Percentiles rank a stretch among this genome's conserved stretches.
Evolutionary conservation across 2,329 filamentous ascomycete species (phyloP).

Genomic region (Aspergillus udagawae): DNA sequence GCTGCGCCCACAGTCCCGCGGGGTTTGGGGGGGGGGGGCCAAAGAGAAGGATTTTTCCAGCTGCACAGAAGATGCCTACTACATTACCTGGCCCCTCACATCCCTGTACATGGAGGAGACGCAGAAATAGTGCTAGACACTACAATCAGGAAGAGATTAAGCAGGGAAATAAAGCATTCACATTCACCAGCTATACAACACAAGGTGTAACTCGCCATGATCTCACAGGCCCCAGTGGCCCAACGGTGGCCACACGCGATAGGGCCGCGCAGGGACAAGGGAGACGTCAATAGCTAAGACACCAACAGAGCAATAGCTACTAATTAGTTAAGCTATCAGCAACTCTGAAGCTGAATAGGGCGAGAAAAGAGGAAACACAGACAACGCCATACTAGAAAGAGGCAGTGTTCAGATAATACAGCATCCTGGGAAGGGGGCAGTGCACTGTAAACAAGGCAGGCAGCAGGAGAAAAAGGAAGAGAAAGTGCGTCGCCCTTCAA

Average conservation of each 20-base stretch:
- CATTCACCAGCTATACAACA: background rate
- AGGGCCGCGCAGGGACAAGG: background rate
- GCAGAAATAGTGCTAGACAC: background rate
- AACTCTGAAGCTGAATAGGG: background rate
- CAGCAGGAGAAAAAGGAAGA: slow-evolving; percentile 8
- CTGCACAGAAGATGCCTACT: background rate
- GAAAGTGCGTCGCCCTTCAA: no score
- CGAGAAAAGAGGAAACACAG: background rate
- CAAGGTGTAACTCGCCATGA: background rate
- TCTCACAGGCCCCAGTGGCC: background rate
- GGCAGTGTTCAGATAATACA: slow-evolving; percentile 1
- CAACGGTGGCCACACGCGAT: background rate
- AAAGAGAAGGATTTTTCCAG: background rate
- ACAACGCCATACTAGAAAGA: background rate
- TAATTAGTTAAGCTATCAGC: background rate
- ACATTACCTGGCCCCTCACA: background rate
- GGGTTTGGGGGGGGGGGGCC: background rate
- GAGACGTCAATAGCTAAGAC: background rate
- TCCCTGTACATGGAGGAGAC: background rate
- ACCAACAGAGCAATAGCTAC: background rate
- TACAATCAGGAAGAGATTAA: background rate
- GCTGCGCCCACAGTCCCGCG: background rate
- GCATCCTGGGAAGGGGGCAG: slow-evolving; percentile 4
- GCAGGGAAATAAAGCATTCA: background rate
- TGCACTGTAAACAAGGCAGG: slow-evolving; percentile 1